Evolutionary conservation across 1,284 basidiomycete genomes (phyloP).

Genomic region (Mrakiaceae sp.): DNA sequence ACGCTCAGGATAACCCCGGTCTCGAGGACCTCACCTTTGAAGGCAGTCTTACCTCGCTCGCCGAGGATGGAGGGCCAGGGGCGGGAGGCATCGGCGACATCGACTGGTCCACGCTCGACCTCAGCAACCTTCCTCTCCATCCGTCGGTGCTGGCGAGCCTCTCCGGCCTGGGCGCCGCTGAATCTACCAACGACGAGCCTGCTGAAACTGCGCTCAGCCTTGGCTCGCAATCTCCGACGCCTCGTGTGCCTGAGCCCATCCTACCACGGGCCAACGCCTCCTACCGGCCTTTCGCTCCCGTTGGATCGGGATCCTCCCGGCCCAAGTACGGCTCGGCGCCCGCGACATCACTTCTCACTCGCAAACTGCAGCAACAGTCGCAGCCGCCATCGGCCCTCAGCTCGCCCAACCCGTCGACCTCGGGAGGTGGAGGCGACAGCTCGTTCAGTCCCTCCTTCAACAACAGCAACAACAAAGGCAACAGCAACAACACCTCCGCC

Average conservation of each 20-base stretch:
- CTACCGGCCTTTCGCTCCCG: not conserved
- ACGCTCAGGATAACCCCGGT: no score
- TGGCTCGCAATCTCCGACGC: no score
- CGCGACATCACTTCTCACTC: not conserved
- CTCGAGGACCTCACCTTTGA: no score
- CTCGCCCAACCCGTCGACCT: not conserved
- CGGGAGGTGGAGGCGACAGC: not conserved
- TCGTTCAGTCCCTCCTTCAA: not conserved
- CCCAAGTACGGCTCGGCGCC: no score
- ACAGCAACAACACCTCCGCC: not conserved
- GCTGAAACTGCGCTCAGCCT: not conserved
- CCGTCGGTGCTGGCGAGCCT: slow-evolving; percentile 9
- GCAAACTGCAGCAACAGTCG: not conserved
- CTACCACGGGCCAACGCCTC: not conserved
- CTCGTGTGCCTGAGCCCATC: not conserved
- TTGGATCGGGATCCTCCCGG: not conserved
- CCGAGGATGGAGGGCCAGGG: not conserved
- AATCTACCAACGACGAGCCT: not conserved
- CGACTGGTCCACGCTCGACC: slow-evolving; percentile 4
- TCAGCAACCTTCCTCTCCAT: slow-evolving; percentile 5
- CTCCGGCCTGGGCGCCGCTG: not conserved
- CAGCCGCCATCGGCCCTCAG: not conserved
- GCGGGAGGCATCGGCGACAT: not conserved
- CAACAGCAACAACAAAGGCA: not conserved
- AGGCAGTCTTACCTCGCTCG: not conserved